These are phyloP conservation scores for Scheffersomyces segobiensis DNA, from an alignment of 1,139 yeast genomes.

Conservation along the genomic window DNA sequence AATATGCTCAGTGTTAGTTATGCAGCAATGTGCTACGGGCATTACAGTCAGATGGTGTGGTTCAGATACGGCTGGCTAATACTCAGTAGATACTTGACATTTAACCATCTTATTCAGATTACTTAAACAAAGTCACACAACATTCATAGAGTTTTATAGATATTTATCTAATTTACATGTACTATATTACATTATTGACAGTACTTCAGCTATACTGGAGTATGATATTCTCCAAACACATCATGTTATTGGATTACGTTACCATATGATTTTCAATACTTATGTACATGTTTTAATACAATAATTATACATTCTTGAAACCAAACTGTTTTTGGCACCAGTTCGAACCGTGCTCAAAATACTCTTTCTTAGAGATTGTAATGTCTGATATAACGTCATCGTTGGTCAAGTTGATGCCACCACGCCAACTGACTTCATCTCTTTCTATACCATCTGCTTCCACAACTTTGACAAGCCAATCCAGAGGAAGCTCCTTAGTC, in stretches of 20 bases:
- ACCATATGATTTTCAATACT: not conserved
- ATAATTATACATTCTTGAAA: conserved; percentile 39
- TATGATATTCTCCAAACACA: not conserved
- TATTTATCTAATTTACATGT: not conserved
- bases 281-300: not conserved
- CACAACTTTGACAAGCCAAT: conserved; percentile 58
- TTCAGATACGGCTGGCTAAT: conserved; percentile 88
- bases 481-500: conserved; percentile 65
- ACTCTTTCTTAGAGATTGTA: conserved; percentile 72
- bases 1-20: conserved; percentile 60
- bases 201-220: not conserved
- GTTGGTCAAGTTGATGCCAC: conserved; percentile 50
- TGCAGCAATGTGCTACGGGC: conserved; percentile 82
- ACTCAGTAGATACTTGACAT: conserved; percentile 71
- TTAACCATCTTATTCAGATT: conserved; percentile 59
- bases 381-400: conserved; percentile 55
- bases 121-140: not conserved
- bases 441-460: conserved; percentile 4
- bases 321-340: conserved; percentile 80
- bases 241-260: not conserved
- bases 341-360: conserved; percentile 81
- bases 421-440: conserved; percentile 41
- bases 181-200: not conserved
- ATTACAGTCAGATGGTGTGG: conserved; percentile 93
- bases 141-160: not conserved